These are phyloP conservation scores for Spathaspora boniae DNA, from an alignment of 805 yeast species.

Conservation along the genomic window DNA sequence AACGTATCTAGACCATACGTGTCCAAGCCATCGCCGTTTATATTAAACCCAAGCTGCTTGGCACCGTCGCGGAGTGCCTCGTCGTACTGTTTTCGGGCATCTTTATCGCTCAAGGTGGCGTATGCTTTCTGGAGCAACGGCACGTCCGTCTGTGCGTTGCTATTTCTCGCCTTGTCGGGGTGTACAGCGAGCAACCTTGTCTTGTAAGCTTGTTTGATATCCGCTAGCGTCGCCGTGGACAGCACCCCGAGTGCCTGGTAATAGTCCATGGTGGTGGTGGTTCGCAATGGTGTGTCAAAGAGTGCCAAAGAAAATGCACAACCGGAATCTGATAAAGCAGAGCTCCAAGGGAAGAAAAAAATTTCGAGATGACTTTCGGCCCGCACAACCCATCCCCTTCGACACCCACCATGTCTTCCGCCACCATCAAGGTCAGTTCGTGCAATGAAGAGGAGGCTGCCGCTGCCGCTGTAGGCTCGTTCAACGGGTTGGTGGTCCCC, in stretches of 20 bases:
- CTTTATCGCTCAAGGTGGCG: conserved; percentile 43
- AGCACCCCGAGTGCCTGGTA: conserved; percentile 59
- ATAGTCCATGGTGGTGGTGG: conserved; percentile 19
- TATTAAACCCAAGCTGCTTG: conserved; percentile 35
- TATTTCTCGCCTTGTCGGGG: conserved; percentile 62
- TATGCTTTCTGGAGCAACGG: conserved; percentile 63
- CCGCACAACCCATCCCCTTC: conserved; percentile 1
- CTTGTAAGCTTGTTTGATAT: conserved; percentile 64
- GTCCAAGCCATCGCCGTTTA: conserved; percentile 70
- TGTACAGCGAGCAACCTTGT: conserved; percentile 58
- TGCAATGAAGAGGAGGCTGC: conserved; percentile 42
- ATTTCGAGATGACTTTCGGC: conserved; percentile 1
- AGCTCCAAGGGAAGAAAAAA: conserved; percentile 2
- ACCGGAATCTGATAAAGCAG: neutral
- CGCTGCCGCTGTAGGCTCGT: conserved; percentile 56
- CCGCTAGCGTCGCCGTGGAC: conserved; percentile 30
- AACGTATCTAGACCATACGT: conserved; percentile 63
- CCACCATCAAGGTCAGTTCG: conserved; percentile 29
- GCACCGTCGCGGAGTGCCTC: conserved; percentile 29
- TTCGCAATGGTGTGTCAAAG: neutral
- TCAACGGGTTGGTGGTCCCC: conserved; percentile 72
- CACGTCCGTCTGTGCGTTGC: conserved; percentile 9
- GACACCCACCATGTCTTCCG: conserved; percentile 7
- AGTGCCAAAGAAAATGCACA: neutral
- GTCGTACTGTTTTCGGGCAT: conserved; percentile 51